Conservation (phyloP, 192 early-diverging fungal species). For the Coemansia sp. region DNA sequence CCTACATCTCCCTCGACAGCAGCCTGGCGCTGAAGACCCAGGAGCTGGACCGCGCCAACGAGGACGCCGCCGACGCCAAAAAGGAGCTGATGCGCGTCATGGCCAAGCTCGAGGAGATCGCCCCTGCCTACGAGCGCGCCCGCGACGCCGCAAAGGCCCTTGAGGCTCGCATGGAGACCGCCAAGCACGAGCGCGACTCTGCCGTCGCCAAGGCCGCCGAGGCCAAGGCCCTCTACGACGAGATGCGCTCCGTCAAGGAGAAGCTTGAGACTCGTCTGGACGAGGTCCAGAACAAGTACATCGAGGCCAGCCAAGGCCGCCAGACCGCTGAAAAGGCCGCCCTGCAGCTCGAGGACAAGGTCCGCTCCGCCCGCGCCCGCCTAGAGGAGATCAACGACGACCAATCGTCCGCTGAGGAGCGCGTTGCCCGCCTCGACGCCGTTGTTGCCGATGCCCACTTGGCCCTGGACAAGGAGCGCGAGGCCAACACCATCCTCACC, state of each 20-base stretch:
- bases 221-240: slow-evolving; percentile 65
- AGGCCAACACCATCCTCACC: slow-evolving; percentile 72
- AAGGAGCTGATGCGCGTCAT: slow-evolving; percentile 75
- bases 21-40: slow-evolving; percentile 73
- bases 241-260: slow-evolving; percentile 72
- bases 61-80: slow-evolving; percentile 78
- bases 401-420: slow-evolving; percentile 66
- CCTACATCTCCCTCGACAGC: slow-evolving; percentile 68
- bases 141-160: slow-evolving; percentile 65
- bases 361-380: slow-evolving; percentile 70
- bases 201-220: slow-evolving; percentile 58
- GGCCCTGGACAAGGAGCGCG: slow-evolving; percentile 68
- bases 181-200: slow-evolving; percentile 64
- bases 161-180: slow-evolving; percentile 63
- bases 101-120: slow-evolving; percentile 69
- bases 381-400: slow-evolving; percentile 78
- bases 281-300: slow-evolving; percentile 66
- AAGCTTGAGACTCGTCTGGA: slow-evolving; percentile 76
- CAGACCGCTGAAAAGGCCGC: slow-evolving; percentile 74
- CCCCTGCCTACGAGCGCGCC: slow-evolving; percentile 54
- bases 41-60: slow-evolving; percentile 67
- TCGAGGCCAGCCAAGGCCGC: slow-evolving; percentile 68
- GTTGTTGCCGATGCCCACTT: slow-evolving; percentile 56
- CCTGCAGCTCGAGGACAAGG: slow-evolving; percentile 72
- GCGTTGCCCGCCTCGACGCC: slow-evolving; percentile 60